Evolutionary conservation across 768 basidiomycete species (phyloP), one percentile per base, ranked within the genome.

Genomic region (Krasilnikovozyma curviuscula): DNA sequence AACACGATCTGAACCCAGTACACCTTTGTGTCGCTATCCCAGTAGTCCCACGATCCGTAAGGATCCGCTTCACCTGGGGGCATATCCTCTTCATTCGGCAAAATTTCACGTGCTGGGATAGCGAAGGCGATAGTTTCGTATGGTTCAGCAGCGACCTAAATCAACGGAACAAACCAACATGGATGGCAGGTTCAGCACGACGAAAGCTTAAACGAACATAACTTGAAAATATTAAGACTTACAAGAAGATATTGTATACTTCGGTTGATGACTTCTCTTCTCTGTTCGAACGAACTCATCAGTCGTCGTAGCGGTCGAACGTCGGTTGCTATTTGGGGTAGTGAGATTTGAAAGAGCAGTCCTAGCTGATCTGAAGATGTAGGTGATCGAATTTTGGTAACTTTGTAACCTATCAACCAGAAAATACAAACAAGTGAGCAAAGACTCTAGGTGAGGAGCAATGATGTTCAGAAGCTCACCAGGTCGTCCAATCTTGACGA

Each of bases 41-140:
- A 97, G 60, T 95, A 83, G 33, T 89, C 89, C 93, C 93, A 98
- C 5, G 51, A 46, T 35, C 54, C 55, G 18, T 57, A 56, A 24
- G 54, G 53, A n/a, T 56, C 55, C 24, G 35, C 53, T 49, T 1
- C n/a, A 1, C 28, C 5, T 14, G 8, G 10, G 10, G 40, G 29
- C 3, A 85, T 80, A 59, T 86, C 85, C 39, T 82, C 75, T 16
- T 63, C 61, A 46, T 58, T 55, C 30, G 63, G 64, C 23, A 70
- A 69, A 52, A 98, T 89, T 66, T 97, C 89, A 43, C 84, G 77
- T 23, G 93, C 83, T 39, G 91, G 93, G 59, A 98, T 86, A 16
- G 89, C 83, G 71, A 97, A 97, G n/a, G 88, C 85, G 56, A 98
- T 86, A 3, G 89, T 95, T 67, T 98, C 93, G 61, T 97, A 98